These are phyloP conservation scores for Phaseolus lunatus DNA, from an alignment of 306 rosid species.

Conservation along the genomic window DNA sequence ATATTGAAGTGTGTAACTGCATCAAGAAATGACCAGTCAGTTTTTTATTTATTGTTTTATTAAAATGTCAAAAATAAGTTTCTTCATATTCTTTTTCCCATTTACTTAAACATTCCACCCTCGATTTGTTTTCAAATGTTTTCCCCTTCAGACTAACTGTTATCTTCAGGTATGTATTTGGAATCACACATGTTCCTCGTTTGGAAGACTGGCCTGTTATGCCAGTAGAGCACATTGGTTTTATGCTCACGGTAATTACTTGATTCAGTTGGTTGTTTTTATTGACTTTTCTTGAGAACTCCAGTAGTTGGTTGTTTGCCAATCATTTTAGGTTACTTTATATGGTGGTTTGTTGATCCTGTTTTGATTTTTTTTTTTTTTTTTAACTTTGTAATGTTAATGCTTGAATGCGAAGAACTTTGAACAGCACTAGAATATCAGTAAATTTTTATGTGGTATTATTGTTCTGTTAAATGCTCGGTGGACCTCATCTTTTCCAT, in stretches of 20 bases:
- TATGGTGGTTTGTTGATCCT: not conserved
- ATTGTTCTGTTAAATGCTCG: conserved; percentile 11
- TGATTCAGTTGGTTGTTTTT: not conserved
- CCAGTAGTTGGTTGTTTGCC: not conserved
- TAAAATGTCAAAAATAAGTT: not conserved
- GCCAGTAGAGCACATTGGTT: conserved; percentile 93
- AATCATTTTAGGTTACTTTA: conserved; percentile 3
- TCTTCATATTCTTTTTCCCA: not conserved
- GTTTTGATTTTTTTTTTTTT: not conserved
- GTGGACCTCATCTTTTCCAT: not conserved
- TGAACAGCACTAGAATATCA: not conserved
- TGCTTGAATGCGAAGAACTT: not conserved
- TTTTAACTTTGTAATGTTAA: not conserved
- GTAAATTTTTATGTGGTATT: conserved; percentile 13
- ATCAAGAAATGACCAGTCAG: conserved; percentile 12
- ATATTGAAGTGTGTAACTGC: conserved; percentile 1
- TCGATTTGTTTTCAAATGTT: not conserved
- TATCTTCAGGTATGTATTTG: conserved; percentile 79
- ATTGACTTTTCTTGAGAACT: not conserved
- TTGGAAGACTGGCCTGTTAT: conserved; percentile 97
- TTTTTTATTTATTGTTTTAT: not conserved
- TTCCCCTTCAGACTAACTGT: conserved; percentile 20
- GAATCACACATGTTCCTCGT: conserved; percentile 81
- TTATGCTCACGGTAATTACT: conserved; percentile 70
- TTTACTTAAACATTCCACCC: conserved; percentile 8